phyloP scores from a whole-genome alignment of 257 asterid genomes.

The Solanum corneliomulleri region DNA sequence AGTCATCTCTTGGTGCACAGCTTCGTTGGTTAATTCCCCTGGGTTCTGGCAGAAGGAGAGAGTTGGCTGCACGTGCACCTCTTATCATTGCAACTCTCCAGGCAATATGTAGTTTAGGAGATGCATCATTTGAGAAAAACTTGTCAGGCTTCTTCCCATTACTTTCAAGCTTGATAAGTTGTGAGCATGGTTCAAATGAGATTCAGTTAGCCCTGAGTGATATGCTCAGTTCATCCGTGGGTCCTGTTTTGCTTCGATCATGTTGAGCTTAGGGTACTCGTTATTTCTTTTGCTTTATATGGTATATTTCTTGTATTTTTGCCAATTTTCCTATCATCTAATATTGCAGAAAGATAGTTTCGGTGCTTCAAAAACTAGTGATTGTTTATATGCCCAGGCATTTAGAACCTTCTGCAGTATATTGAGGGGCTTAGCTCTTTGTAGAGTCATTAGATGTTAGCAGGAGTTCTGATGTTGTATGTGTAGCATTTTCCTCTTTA shows the following conservation, averaged over 20 bases:
- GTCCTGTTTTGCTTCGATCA: slow-evolving; percentile 73
- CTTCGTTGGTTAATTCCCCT: slow-evolving; percentile 68
- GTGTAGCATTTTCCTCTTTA: slow-evolving; percentile 4
- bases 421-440: slow-evolving; percentile 8
- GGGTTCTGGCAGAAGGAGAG: slow-evolving; percentile 83
- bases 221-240: slow-evolving; percentile 73
- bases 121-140: slow-evolving; percentile 68
- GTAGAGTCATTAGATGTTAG: slow-evolving; percentile 19
- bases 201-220: slow-evolving; percentile 82
- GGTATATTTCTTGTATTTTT: slow-evolving; percentile 5
- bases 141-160: slow-evolving; percentile 64
- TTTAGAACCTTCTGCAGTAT: slow-evolving; percentile 15
- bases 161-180: slow-evolving; percentile 70
- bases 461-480: slow-evolving; percentile 40
- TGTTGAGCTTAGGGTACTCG: slow-evolving; percentile 35
- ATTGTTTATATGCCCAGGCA: slow-evolving; percentile 15
- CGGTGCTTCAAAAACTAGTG: slow-evolving; percentile 22
- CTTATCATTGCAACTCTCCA: slow-evolving; percentile 72
- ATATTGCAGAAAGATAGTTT: slow-evolving; percentile 30
- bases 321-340: slow-evolving; percentile 3
- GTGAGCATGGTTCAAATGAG: slow-evolving; percentile 95
- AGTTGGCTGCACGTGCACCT: slow-evolving; percentile 92
- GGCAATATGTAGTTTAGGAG: slow-evolving; percentile 73
- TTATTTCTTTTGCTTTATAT: slow-evolving; percentile 23
- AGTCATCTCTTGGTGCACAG: slow-evolving; percentile 25